These are phyloP conservation scores for Syncephalastrum sp. DNA, from an alignment of 371 early-diverging fungal genomes.

Conservation along the genomic window DNA sequence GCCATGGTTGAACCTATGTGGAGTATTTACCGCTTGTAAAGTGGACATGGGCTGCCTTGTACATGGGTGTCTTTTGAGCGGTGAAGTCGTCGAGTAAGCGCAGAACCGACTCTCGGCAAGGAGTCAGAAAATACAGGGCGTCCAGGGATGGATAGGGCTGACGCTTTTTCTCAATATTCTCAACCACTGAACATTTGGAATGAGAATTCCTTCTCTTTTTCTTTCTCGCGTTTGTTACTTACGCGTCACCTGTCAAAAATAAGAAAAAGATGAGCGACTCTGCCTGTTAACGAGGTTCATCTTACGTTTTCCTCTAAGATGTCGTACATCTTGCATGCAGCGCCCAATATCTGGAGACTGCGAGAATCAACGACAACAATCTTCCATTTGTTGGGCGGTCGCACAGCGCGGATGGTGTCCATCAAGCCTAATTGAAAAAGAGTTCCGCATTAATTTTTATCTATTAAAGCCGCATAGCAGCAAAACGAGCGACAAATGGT, in stretches of 20 bases:
- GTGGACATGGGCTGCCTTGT: constrained; percentile 80
- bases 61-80: constrained; percentile 52
- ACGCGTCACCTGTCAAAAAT: constrained; percentile 28
- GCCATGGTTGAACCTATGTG: neutral
- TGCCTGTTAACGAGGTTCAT: neutral
- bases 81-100: constrained; percentile 84
- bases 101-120: constrained; percentile 76
- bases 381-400: constrained; percentile 79
- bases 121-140: constrained; percentile 92
- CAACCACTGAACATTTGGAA: constrained; percentile 44
- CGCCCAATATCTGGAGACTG: constrained; percentile 77
- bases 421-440: constrained; percentile 56
- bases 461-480: neutral
- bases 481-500: neutral
- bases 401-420: constrained; percentile 65
- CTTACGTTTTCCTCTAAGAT: constrained; percentile 95
- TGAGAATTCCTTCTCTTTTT: neutral
- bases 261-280: neutral
- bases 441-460: neutral
- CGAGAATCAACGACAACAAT: constrained; percentile 90
- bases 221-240: constrained; percentile 8
- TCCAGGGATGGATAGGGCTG: constrained; percentile 84
- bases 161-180: constrained; percentile 78
- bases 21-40: constrained; percentile 70
- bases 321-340: constrained; percentile 89